phyloP scores from a whole-genome alignment of 441 rosid genomes.

The Gossypium schwendimanii region DNA sequence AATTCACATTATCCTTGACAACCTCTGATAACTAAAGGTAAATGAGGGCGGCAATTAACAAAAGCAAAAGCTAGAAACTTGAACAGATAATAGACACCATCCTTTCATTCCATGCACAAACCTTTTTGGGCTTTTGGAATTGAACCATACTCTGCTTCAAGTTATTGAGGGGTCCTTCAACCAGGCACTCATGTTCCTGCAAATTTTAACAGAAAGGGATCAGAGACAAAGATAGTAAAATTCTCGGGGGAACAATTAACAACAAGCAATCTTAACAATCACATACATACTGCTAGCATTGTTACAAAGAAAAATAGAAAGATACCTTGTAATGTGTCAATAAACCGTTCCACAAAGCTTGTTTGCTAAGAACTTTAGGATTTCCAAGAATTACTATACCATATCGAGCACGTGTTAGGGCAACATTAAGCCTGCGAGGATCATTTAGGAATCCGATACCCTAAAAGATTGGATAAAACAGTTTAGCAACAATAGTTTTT shows the following conservation, averaged over 20 bases:
- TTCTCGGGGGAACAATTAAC: background rate
- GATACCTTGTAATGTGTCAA: conserved; percentile 92
- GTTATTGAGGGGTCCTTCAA: conserved; percentile 96
- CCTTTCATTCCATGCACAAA: conserved; percentile 8
- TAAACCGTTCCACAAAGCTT: conserved; percentile 92
- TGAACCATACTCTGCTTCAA: conserved; percentile 99
- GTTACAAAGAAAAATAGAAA: background rate
- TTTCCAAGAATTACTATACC: conserved; percentile 96
- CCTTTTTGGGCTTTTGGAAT: conserved; percentile 80
- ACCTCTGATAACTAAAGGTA: background rate
- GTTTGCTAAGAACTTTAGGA: conserved; percentile 97
- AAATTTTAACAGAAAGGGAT: conserved; percentile 6
- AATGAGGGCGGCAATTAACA: background rate
- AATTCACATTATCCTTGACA: background rate
- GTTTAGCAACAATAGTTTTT: conserved; percentile 9
- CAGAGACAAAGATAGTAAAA: background rate
- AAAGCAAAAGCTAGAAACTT: background rate
- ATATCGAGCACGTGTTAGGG: conserved; percentile 93
- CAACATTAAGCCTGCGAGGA: conserved; percentile 97
- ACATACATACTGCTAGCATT: background rate
- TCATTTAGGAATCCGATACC: conserved; percentile 99
- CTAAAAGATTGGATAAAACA: conserved; percentile 33
- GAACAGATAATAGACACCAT: background rate
- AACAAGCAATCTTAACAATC: background rate
- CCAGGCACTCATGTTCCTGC: conserved; percentile 92